Evolutionary conservation across 805 yeast genomes (phyloP).

Genomic region (Wickerhamiella occidentalis): DNA sequence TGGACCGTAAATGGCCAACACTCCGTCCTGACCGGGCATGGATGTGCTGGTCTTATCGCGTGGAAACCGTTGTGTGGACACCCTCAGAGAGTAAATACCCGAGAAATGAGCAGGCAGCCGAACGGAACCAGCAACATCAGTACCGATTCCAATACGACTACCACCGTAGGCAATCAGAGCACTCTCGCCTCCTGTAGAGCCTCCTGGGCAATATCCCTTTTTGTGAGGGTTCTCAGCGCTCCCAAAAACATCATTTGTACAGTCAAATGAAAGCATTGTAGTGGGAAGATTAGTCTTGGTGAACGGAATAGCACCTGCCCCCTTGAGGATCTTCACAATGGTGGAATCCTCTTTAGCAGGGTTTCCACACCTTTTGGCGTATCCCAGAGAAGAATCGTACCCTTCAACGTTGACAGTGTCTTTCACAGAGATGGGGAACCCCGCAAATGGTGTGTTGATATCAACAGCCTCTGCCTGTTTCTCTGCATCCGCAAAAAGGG

Average conservation of each 20-base stretch:
- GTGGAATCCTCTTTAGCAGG: constrained; percentile 33
- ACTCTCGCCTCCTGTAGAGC: constrained; percentile 45
- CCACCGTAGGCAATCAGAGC: constrained; percentile 38
- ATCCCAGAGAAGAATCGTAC: constrained; percentile 41
- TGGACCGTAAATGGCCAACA: constrained; percentile 35
- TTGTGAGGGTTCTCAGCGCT: constrained; percentile 39
- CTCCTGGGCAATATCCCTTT: constrained; percentile 38
- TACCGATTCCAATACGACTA: constrained; percentile 41
- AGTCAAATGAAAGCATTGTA: constrained; percentile 44
- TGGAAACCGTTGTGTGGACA: constrained; percentile 41
- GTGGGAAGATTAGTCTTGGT: constrained; percentile 47
- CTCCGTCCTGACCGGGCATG: constrained; percentile 38
- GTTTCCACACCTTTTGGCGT: constrained; percentile 33
- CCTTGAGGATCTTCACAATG: constrained; percentile 33
- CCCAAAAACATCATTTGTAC: constrained; percentile 45
- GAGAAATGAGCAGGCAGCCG: constrained; percentile 43
- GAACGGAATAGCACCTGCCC: constrained; percentile 45
- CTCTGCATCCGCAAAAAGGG: constrained; percentile 55
- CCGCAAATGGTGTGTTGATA: constrained; percentile 52
- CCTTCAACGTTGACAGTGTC: constrained; percentile 44
- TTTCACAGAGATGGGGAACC: constrained; percentile 51
- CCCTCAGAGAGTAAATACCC: constrained; percentile 40
- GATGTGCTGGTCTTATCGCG: constrained; percentile 30
- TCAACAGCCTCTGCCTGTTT: constrained; percentile 42
- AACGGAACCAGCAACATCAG: constrained; percentile 47